Base-by-base conservation (phyloP, 1,139 yeast genomes). In the Hanseniaspora gamundiae region DNA sequence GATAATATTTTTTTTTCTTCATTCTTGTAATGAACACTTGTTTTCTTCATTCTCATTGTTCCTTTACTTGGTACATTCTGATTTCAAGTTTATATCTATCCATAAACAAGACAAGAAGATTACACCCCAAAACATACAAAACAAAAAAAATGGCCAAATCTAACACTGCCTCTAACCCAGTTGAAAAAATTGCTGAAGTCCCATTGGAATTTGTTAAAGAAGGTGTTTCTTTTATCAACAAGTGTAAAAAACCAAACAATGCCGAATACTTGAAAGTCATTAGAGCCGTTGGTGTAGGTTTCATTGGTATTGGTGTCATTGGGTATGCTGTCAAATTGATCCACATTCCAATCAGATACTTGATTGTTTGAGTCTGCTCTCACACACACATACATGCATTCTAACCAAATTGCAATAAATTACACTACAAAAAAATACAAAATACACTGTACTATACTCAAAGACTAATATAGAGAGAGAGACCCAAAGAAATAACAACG, bases 281-380 rank as follows among this genome's bases (percentile, higher is more conserved):
- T 54, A 81, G 91, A 68, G 96, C 97, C 46, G 97, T 91, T 47
- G 97, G 97, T 58, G 74, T 87, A 54, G 98, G 98, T 56, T 91
- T 88, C 68, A 70, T 88, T 56, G 88, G 88, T 77, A 93, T 91
- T 91, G 98, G 98, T 59, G 83, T 86, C 58, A 94, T 91, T 58
- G 98, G 98, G 48, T 91, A 87, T 69, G 84, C 80, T 58, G 94
- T 91, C 67, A 91, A 91, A 70, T 76, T 88, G 63, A 75, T 88
- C 59, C 98, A 88, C 68, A 88, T 88, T 59, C 98, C 98, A 61
- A 87, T 88, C 70, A 83, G 97, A 71, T 93, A 87, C 69, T 78
- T 88, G 70, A 87, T 88, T 69, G 97, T 88, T 54, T 88, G 74
- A 71, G 7, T 14, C 31, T 29, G 16, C 16, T 29, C 11, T 26